Evolutionary conservation across 192 early-diverging fungal species (phyloP), one percentile per base, ranked within the genome.

Genomic region (Blastocladiella britannica): DNA sequence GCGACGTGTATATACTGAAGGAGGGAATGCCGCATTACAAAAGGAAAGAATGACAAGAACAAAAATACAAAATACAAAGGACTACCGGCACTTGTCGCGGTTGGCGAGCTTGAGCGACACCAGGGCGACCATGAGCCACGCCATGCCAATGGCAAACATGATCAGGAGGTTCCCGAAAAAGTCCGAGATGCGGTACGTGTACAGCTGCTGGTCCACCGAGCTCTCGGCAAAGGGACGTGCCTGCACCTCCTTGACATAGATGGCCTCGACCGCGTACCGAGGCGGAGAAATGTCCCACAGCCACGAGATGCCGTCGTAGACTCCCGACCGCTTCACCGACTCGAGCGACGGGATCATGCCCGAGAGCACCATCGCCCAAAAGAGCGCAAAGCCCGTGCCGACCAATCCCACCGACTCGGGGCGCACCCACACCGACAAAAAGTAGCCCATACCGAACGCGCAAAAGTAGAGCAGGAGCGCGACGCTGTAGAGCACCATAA

Each of bases 361-460:
- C 26, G 72, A 74, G 28, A 64, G 67, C 52, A 64, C 69, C 52
- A 82, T 63, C n/a, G 72, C 64, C 80, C 80, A 82, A 1, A 73
- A 68, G 7, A 82, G 63, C 15, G 77, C 70, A 52, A 82, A 80
- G 6, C 75, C 80, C 23, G 80, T 82, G 8, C 74, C 67, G 23
- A 70, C 68, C 24, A 82, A 55, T 5, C 74, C 59, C 3, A 77
- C 64, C 15, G 63, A 29, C 4, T 58, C 30, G 18, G 64, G 60
- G 8, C 62, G 54, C 31, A 82, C 57, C 15, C 70, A 26, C 1
- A 67, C 62, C 20, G 80, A 80, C 20, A 82, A 53, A 24, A 72
- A 62, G 60, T 82, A 82, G 0, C 72, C 80, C 70, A 80, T 72
- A 0, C 71, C 63, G 62, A 79, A 82, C 9, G 80, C 68, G 18